Conservation (phyloP, 1,139 yeast genomes). For the Debaryomyces sp. region DNA sequence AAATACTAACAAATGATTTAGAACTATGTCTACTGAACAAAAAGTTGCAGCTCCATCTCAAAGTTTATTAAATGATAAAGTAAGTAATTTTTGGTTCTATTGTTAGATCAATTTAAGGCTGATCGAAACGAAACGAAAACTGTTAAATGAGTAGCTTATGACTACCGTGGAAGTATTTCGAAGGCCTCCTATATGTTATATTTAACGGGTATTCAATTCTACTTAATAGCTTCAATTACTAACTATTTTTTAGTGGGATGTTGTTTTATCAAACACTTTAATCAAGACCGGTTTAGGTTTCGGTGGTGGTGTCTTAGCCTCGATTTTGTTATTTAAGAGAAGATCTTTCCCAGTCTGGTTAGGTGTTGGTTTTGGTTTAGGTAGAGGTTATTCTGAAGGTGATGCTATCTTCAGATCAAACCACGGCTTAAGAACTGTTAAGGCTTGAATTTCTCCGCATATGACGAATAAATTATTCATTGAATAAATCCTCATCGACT, state of each 20-base stretch:
- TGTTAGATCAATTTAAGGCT: neutral
- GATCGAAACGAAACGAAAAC: neutral
- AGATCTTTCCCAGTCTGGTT: conserved; percentile 97
- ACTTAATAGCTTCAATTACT: neutral
- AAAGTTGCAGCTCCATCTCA: conserved; percentile 58
- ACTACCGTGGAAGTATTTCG: neutral
- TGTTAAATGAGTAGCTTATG: too few relatives aligned
- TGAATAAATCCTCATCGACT: conserved; percentile 1
- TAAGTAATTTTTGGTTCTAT: conserved; percentile 22
- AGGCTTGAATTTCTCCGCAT: conserved; percentile 43
- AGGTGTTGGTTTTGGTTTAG: conserved; percentile 94
- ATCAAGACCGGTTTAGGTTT: conserved; percentile 98
- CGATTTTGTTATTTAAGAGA: conserved; percentile 89
- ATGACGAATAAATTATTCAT: neutral
- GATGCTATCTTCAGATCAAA: conserved; percentile 89
- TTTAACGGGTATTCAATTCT: neutral
- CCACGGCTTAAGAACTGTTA: conserved; percentile 74
- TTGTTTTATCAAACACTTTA: conserved; percentile 88
- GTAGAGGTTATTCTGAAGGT: conserved; percentile 97
- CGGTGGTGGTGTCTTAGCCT: conserved; percentile 93
- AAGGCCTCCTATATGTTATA: neutral
- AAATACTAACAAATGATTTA: conserved; percentile 7
- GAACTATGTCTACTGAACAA: conserved; percentile 27
- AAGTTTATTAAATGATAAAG: conserved; percentile 75
- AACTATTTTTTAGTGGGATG: conserved; percentile 75